Percentiles rank a stretch among this genome's conserved stretches.
phyloP scores from a whole-genome alignment of 2,329 filamentous ascomycete genomes.

The Sarocladium oryzae region DNA sequence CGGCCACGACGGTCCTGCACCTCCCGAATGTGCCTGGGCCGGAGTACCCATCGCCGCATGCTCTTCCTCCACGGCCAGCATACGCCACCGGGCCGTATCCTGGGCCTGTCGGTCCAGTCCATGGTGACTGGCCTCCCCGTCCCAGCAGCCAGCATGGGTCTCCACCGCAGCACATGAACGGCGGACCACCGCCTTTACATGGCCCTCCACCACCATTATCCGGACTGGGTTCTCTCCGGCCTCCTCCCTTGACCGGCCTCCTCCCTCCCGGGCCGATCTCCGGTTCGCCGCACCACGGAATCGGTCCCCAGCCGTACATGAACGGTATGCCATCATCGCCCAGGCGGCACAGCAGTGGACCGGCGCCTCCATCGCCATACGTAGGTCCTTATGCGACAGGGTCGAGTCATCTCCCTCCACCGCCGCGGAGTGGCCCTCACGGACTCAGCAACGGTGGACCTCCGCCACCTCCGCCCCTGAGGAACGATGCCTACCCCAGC shows the following conservation, averaged over 20 bases:
- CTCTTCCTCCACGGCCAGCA: constrained; percentile 17
- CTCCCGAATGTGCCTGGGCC: constrained; percentile 1
- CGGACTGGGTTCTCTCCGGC: constrained; percentile 32
- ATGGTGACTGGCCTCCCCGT: constrained; percentile 43
- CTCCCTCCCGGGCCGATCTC: constrained; percentile 31
- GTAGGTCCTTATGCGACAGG: constrained; percentile 27
- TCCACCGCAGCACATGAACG: constrained; percentile 43
- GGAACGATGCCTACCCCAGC: constrained; percentile 3
- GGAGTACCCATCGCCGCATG: constrained; percentile 3
- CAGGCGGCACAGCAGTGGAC: constrained; percentile 32
- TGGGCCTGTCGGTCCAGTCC: constrained; percentile 31
- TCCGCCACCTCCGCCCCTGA: constrained; percentile 23
- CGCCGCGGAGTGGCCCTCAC: constrained; percentile 19
- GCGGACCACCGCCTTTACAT: constrained; percentile 31
- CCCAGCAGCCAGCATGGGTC: constrained; percentile 43
- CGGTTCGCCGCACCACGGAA: constrained; percentile 19
- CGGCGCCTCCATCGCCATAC: constrained; percentile 36
- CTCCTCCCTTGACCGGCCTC: constrained; percentile 38
- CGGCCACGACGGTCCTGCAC: constrained; percentile 11
- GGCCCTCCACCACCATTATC: constrained; percentile 17
- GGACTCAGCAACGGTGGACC: constrained; percentile 27
- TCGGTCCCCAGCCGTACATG: constrained; percentile 24
- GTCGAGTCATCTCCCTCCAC: constrained; percentile 18
- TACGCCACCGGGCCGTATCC: constrained; percentile 25
- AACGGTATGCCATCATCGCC: constrained; percentile 45